These are phyloP conservation scores for Inga leiocalycina DNA, from an alignment of 306 rosid species.

Conservation along the genomic window DNA sequence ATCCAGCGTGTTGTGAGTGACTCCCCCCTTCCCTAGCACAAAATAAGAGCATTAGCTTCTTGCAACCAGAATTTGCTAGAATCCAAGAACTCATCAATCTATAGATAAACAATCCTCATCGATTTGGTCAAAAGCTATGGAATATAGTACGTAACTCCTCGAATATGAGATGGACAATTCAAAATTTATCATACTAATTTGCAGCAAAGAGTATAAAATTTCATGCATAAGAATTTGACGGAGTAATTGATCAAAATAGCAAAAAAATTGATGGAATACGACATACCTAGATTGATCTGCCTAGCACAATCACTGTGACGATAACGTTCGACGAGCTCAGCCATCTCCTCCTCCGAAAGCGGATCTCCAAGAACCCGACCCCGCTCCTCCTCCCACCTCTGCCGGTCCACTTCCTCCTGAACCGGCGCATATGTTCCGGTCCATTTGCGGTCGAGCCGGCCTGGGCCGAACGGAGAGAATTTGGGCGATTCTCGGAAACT, in stretches of 20 bases:
- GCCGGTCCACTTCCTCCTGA: constrained; percentile 42
- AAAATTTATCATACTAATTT: not conserved
- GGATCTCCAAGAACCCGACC: constrained; percentile 73
- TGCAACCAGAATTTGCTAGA: not conserved
- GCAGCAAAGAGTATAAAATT: not conserved
- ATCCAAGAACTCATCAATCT: not conserved
- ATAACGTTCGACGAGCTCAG: constrained; percentile 76
- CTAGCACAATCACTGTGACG: constrained; percentile 80
- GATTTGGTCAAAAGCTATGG: not conserved
- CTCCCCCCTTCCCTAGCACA: constrained; percentile 81
- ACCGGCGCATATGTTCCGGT: constrained; percentile 70
- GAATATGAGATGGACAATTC: not conserved
- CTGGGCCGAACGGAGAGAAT: constrained; percentile 91
- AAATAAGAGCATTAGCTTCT: constrained; percentile 33
- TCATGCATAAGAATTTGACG: not conserved
- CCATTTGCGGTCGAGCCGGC: constrained; percentile 77
- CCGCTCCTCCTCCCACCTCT: constrained; percentile 49
- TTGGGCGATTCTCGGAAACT: constrained; percentile 89
- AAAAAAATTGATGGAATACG: not conserved
- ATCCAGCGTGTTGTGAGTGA: constrained; percentile 88
- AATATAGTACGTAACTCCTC: not conserved
- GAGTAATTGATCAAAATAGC: not conserved
- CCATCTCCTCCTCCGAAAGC: constrained; percentile 66
- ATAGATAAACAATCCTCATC: not conserved
- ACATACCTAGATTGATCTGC: constrained; percentile 78